Percentiles rank a stretch among this genome's conserved stretches.
Conservation (phyloP, 2,329 filamentous ascomycete genomes). For the Penicillium sp. region DNA sequence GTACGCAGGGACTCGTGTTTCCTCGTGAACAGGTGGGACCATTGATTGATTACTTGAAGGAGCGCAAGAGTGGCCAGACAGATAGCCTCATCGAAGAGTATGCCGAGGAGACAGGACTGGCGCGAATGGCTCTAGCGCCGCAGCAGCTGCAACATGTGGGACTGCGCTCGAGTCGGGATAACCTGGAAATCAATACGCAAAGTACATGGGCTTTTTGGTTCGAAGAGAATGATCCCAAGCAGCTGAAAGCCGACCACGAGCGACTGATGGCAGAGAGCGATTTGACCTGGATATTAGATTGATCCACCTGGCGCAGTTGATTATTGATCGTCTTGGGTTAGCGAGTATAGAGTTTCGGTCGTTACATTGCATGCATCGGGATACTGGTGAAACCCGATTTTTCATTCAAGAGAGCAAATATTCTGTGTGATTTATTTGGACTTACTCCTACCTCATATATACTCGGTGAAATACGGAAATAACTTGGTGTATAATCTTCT, state of each 20-base stretch:
- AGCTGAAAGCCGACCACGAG: slow-evolving; percentile 24
- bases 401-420: background rate
- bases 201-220: slow-evolving; percentile 37
- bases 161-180: slow-evolving; percentile 29
- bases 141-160: slow-evolving; percentile 35
- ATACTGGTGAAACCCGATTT: background rate
- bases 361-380: background rate
- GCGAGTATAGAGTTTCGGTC: background rate
- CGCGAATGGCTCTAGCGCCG: slow-evolving; percentile 23
- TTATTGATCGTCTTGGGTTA: too few relatives aligned
- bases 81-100: slow-evolving; percentile 34
- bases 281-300: slow-evolving; percentile 1
- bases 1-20: slow-evolving; percentile 39
- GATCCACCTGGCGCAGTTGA: background rate
- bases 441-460: too few relatives aligned
- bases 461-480: too few relatives aligned
- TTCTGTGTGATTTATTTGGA: background rate
- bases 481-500: too few relatives aligned
- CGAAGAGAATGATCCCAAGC: slow-evolving; percentile 27
- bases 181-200: slow-evolving; percentile 28
- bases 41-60: slow-evolving; percentile 21
- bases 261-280: slow-evolving; percentile 11
- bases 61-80: slow-evolving; percentile 25
- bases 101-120: slow-evolving; percentile 17
- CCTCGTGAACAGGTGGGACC: slow-evolving; percentile 24